phyloP scores from a whole-genome alignment of 805 yeast species.

The Monosporozyma solicola region DNA sequence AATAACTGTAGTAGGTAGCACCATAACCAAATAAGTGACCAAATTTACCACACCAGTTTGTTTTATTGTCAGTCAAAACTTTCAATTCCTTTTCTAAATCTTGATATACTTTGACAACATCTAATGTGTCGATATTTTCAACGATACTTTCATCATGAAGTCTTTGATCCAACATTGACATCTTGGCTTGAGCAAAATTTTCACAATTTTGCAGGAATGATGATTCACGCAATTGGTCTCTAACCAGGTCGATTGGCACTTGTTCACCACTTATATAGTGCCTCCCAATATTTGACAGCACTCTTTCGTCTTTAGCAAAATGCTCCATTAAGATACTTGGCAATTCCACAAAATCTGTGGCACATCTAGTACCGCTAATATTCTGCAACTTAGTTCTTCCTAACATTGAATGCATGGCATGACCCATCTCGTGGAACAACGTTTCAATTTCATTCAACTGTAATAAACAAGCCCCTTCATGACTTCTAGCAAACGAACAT shows the following conservation, averaged over 20 bases:
- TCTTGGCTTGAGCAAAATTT: conserved; percentile 74
- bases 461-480: conserved; percentile 45
- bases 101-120: conserved; percentile 58
- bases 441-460: conserved; percentile 81
- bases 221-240: conserved; percentile 42
- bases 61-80: conserved; percentile 57
- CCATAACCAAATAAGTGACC: conserved; percentile 93
- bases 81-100: conserved; percentile 48
- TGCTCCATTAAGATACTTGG: conserved; percentile 96
- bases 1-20: conserved; percentile 84
- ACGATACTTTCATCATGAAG: conserved; percentile 45
- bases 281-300: conserved; percentile 59
- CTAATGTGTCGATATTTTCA: conserved; percentile 35
- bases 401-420: conserved; percentile 95
- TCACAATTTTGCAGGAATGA: conserved; percentile 58
- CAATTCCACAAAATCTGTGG: conserved; percentile 91
- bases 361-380: conserved; percentile 90
- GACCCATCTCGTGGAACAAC: conserved; percentile 97
- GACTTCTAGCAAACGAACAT: conserved; percentile 58
- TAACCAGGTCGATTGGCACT: conserved; percentile 43
- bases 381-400: conserved; percentile 87
- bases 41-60: conserved; percentile 90
- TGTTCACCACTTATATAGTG: conserved; percentile 57
- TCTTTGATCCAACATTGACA: conserved; percentile 82
- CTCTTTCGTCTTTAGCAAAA: conserved; percentile 76